A percentile compares a stretch with the other conserved stretches of the same genome.
Evolutionary conservation across 2,329 filamentous ascomycete species (phyloP).

Genomic region (Aspergillus sclerotialis): DNA sequence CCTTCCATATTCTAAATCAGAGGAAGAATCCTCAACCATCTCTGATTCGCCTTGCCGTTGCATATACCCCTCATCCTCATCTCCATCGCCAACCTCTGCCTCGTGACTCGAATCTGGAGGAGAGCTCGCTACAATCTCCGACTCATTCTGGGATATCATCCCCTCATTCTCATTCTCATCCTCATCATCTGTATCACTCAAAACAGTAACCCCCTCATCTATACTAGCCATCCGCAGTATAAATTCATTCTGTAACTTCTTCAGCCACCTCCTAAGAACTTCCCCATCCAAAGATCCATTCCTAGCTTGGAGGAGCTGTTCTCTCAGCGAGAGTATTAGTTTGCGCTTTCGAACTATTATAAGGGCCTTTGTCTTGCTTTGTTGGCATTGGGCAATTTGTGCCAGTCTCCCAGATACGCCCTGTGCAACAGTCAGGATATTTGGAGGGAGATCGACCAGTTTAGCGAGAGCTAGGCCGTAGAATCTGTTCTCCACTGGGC

Average conservation of each 20-base stretch:
- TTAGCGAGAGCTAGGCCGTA: constrained; percentile 82
- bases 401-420: constrained; percentile 58
- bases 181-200: constrained; percentile 12
- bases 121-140: no score
- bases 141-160: constrained; percentile 3
- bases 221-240: constrained; percentile 62
- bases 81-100: background rate
- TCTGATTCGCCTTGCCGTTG: background rate
- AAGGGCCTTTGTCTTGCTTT: constrained; percentile 52
- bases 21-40: background rate
- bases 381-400: constrained; percentile 50
- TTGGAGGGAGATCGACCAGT: constrained; percentile 63
- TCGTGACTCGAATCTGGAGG: no score
- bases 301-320: constrained; percentile 63
- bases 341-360: constrained; percentile 60
- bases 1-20: background rate
- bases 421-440: constrained; percentile 62
- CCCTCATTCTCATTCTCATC: no score
- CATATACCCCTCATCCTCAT: background rate
- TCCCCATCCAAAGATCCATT: constrained; percentile 59
- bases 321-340: constrained; percentile 64
- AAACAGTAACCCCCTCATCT: constrained; percentile 35
- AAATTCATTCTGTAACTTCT: constrained; percentile 67
- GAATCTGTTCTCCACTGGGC: constrained; percentile 61
- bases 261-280: constrained; percentile 57